Evolutionary conservation across 768 basidiomycete genomes (phyloP), one percentile per base, ranked within the genome.

Genomic region (Boletus fagicola): DNA sequence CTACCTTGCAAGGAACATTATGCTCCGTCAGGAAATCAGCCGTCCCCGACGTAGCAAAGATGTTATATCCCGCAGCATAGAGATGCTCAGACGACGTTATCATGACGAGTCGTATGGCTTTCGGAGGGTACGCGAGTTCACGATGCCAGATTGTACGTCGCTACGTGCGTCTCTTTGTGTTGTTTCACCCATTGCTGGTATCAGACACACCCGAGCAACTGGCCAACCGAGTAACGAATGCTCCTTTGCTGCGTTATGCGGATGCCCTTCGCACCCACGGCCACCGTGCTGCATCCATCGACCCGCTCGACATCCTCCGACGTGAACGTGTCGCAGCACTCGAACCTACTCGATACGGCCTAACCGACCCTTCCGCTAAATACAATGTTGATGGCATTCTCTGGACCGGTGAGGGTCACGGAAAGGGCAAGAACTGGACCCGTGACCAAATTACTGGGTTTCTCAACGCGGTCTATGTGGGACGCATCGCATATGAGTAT

Each of bases 21-120:
- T 98, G 96, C 71, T 99, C 97, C 40, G 88, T 91, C 71, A 99
- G 82, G 79, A 98, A 99, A 72, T 99, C 97, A 1, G 96, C 90
- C 0, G 97, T 99, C 31, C 97, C 97, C 0, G 94, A 87, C 0
- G 96, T 99, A 3, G 94, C 97, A 64, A 98, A 98, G 59, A 99
- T 92, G 66, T 92, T 94, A 77, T 90, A 99, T 42, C 97, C 96
- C 30, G 91, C 89, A 22, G 87, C 82, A 65, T 88, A 87, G n/a
- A 99, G 79, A n/a, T n/a, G 3, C 56, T 70, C 58, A 62, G 53
- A 49, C 73, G 77, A 43, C 45, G 44, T 22, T 92, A 92, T 73
- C 89, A 91, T 59, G 90, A 92, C 71, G 83, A 88, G 59, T 90
- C 88, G 2, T 92, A 87, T 67, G 90, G 90, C 1, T 91, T 86